Conservation (phyloP, 2,329 filamentous ascomycete genomes). For the Penicillium hordei region DNA sequence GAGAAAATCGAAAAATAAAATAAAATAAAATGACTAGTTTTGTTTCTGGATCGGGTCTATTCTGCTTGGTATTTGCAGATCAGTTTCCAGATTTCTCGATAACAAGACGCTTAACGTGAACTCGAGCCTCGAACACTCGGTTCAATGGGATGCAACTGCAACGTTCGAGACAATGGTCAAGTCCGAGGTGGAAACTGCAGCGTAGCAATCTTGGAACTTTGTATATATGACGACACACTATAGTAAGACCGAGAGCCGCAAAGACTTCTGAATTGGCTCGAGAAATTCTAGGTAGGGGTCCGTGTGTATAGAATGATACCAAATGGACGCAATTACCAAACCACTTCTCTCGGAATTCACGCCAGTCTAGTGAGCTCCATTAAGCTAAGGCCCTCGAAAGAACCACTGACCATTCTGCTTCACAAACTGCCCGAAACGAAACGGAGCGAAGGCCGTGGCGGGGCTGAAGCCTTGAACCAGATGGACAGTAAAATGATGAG, state of each 20-base stretch:
- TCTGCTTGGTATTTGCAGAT: neutral
- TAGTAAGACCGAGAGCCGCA: neutral
- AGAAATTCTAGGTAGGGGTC: neutral
- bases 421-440: slow-evolving; percentile 13
- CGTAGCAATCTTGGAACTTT: slow-evolving; percentile 13
- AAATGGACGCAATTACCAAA: neutral
- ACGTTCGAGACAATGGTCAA: slow-evolving; percentile 25
- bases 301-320: neutral
- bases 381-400: neutral
- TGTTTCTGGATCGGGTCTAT: neutral
- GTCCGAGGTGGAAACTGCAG: slow-evolving; percentile 18
- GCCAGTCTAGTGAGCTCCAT: neutral
- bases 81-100: neutral
- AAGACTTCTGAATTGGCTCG: neutral
- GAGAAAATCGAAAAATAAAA: neutral
- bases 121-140: neutral
- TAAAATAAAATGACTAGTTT: neutral
- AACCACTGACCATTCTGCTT: slow-evolving; percentile 2
- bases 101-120: slow-evolving; percentile 4
- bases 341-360: neutral
- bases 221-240: slow-evolving; percentile 12
- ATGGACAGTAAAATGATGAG: neutral
- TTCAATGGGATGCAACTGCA: slow-evolving; percentile 25
- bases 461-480: neutral
- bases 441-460: slow-evolving; percentile 1